Conservation (phyloP, 2,329 filamentous ascomycete genomes). For the Leptodontidium sp. region DNA sequence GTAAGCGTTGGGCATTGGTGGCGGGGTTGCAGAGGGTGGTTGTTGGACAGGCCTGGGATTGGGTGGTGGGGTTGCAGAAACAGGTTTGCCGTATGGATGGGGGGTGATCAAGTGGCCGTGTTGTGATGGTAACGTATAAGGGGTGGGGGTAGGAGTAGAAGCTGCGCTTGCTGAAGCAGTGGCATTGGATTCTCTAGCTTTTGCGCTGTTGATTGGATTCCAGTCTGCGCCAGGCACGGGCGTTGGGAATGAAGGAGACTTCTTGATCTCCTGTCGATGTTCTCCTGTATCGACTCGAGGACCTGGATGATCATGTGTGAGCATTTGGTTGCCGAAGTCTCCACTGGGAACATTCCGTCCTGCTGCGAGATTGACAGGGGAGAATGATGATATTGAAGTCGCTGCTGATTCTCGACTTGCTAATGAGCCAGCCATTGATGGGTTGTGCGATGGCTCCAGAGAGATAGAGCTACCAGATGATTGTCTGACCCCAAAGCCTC, state of each 20-base stretch:
- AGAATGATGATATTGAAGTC: slow-evolving; percentile 2
- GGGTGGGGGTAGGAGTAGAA: not conserved
- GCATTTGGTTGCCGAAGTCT: not conserved
- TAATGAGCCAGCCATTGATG: slow-evolving; percentile 5
- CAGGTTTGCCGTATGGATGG: not conserved
- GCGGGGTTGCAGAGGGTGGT: not conserved
- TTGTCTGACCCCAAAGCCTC: slow-evolving; percentile 1
- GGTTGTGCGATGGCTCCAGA: not conserved
- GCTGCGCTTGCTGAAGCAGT: not conserved
- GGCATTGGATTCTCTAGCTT: not conserved
- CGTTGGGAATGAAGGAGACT: slow-evolving; percentile 5
- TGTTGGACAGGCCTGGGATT: not conserved
- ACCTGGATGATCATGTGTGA: not conserved
- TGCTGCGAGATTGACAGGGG: not conserved
- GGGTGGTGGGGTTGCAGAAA: not conserved
- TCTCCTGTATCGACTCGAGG: not conserved
- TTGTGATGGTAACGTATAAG: not conserved
- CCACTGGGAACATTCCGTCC: not conserved
- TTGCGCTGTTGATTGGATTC: slow-evolving; percentile 6
- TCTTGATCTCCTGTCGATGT: not conserved
- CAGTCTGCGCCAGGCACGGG: slow-evolving; percentile 7
- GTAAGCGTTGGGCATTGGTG: not conserved
- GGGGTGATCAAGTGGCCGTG: not conserved
- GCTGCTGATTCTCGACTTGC: not conserved
- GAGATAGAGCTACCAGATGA: not conserved